phyloP scores from a whole-genome alignment of 2,329 filamentous ascomycete species.

The Diatrype stigma region DNA sequence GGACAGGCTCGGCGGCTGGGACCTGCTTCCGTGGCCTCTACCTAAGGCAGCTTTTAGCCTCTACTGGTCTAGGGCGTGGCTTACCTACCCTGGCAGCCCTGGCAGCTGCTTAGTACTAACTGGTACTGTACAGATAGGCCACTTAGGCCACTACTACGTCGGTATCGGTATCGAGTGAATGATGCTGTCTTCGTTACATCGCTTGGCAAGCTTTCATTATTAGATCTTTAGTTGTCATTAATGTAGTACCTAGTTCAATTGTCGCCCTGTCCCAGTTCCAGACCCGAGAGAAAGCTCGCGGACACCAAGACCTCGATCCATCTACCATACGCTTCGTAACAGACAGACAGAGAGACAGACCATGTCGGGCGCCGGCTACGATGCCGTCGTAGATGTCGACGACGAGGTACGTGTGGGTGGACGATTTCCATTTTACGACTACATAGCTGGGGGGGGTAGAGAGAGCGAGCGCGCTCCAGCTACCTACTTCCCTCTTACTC shows the following conservation, averaged over 20 bases:
- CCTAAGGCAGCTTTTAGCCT: neutral
- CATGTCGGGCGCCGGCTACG: conserved; percentile 86
- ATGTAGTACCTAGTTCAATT: neutral
- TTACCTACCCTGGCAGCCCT: too few species aligned
- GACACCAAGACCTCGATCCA: neutral
- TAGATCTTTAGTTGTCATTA: too few species aligned
- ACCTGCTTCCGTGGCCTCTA: neutral
- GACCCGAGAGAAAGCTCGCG: neutral
- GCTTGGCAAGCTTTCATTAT: too few species aligned
- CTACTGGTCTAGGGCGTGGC: too few species aligned
- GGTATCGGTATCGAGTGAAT: too few species aligned
- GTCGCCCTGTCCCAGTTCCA: conserved; percentile 7
- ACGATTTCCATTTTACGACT: neutral
- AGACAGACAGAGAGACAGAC: conserved; percentile 18
- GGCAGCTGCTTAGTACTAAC: too few species aligned
- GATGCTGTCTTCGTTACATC: too few species aligned
- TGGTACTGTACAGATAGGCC: too few species aligned
- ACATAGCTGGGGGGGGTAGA: neutral
- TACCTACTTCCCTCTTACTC: conserved; percentile 4
- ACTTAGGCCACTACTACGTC: too few species aligned
- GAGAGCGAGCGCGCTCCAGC: neutral
- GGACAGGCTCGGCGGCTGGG: neutral
- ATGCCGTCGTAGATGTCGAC: conserved; percentile 96
- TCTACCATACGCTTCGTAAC: neutral
- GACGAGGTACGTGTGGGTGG: conserved; percentile 66